These are phyloP conservation scores for Avicennia marina DNA, from an alignment of 257 asterid genomes.

Conservation along the genomic window DNA sequence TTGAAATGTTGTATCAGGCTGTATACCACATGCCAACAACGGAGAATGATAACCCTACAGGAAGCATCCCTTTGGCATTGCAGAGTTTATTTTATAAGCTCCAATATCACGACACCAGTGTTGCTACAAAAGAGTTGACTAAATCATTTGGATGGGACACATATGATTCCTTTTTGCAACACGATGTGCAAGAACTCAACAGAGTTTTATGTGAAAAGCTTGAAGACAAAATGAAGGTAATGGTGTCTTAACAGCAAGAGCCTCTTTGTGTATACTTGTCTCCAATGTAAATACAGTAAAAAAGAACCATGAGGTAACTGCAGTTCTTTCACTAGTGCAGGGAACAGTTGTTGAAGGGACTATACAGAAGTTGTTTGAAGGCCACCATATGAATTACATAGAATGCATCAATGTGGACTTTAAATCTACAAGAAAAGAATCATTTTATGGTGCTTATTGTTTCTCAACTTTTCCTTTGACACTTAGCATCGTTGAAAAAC, in stretches of 20 bases:
- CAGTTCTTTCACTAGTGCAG: constrained; percentile 46
- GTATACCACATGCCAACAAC: constrained; percentile 99
- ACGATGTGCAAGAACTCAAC: constrained; percentile 97
- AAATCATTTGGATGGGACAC: constrained; percentile 99
- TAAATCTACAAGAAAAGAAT: constrained; percentile 94
- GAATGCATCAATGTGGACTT: constrained; percentile 94
- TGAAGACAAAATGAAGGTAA: constrained; percentile 98
- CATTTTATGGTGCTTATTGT: constrained; percentile 76
- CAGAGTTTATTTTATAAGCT: constrained; percentile 98
- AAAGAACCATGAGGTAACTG: constrained; percentile 14
- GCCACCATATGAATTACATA: constrained; percentile 94
- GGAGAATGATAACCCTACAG: constrained; percentile 98
- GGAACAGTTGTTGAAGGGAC: constrained; percentile 99
- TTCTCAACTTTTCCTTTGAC: constrained; percentile 20
- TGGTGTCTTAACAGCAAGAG: constrained; percentile 12
- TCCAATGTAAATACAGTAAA: constrained; percentile 9
- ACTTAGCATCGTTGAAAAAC: constrained; percentile 2
- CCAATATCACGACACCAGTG: constrained; percentile 89
- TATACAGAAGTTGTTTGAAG: constrained; percentile 94
- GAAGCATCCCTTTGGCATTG: constrained; percentile 95
- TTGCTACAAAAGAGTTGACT: constrained; percentile 94
- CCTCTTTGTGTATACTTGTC: constrained; percentile 6
- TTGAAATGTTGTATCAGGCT: constrained; percentile 55
- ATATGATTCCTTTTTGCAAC: constrained; percentile 95
- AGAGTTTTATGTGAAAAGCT: constrained; percentile 92